Evolutionary conservation across 2,329 filamentous ascomycete species (phyloP), one percentile per base, ranked within the genome.

Genomic region (Hymenoscyphus albidus): DNA sequence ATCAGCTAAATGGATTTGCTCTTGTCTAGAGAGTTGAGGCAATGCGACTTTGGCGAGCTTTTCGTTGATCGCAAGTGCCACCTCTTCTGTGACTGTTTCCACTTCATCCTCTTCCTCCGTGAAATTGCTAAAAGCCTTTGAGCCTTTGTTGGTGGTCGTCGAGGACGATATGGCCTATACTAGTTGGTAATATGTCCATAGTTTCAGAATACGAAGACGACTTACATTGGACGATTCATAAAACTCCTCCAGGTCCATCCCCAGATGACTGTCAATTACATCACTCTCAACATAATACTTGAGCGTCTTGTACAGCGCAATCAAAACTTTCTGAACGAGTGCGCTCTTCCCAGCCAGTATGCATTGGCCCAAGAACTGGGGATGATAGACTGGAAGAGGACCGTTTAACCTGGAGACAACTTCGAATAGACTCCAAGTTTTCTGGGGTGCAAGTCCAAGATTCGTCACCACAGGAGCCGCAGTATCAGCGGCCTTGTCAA

Each of bases 251-350:
- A 85, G 66, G 38, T 83, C 78, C 64, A 89, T 81, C 0, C 88
- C 89, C 3, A 97, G 78, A 70, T 94, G 90, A 64, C 89, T 88
- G 71, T 97, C 90, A 27, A 99, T 80, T 1, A 82, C 78, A 70
- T 98, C 94, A 3, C 92, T 93, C 68, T 93, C 87, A 0, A 89
- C 86, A 76, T 90, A 91, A 70, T 91, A 97, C 73, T 93, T 96
- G 60, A 99, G 78, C 14, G 86, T 89, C 71, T 88, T 86, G 71
- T 93, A 83, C 27, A 99, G 79, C 5, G 85, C 85, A 61, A 90
- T 80, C 35, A 98, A 77, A 10, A 97, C 87, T 10, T 82, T 82
- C 69, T 92, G 88, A 1, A 95, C 92, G 5, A 92, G 76, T 3
- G 78, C 75, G 40, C 84, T 83, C 74, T 96, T 96, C 0, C 93